phyloP scores from a whole-genome alignment of 2,329 filamentous ascomycete species.

The Phaeosphaeria sp. region DNA sequence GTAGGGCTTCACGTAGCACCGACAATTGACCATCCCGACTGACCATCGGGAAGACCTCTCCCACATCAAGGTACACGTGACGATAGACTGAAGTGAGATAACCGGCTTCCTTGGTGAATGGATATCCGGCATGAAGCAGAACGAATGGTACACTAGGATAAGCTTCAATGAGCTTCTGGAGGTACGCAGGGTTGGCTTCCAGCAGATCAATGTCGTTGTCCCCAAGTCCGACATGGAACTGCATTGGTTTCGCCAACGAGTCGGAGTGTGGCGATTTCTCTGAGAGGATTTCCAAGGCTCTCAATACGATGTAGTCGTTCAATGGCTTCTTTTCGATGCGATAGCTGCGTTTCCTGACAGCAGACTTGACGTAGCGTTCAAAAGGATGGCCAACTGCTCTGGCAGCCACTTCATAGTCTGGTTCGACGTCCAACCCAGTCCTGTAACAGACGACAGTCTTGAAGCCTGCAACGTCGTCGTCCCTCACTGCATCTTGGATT shows the following conservation, averaged over 20 bases:
- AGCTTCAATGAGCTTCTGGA: constrained; percentile 74
- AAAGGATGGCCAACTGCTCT: constrained; percentile 47
- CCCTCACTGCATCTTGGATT: constrained; percentile 65
- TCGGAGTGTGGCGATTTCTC: constrained; percentile 43
- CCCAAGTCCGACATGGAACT: constrained; percentile 84
- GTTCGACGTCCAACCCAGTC: constrained; percentile 68
- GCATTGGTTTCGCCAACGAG: constrained; percentile 70
- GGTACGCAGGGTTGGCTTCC: constrained; percentile 74
- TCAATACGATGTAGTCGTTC: constrained; percentile 74
- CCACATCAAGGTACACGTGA: constrained; percentile 84
- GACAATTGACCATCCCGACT: constrained; percentile 77
- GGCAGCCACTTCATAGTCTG: constrained; percentile 51
- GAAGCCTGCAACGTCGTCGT: constrained; percentile 77
- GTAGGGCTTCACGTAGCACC: constrained; percentile 74
- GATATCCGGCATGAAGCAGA: constrained; percentile 81
- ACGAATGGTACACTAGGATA: constrained; percentile 77
- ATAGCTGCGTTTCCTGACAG: constrained; percentile 50
- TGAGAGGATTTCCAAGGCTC: constrained; percentile 65
- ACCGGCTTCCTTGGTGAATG: constrained; percentile 78
- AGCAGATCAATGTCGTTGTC: constrained; percentile 78
- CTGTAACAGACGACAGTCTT: constrained; percentile 86
- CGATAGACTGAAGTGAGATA: constrained; percentile 79
- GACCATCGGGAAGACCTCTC: constrained; percentile 80
- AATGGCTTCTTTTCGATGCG: constrained; percentile 69
- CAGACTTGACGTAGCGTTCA: constrained; percentile 50